Evolutionary conservation across 2,329 filamentous ascomycete genomes (phyloP), one percentile per base, ranked within the genome.

Genomic region (Xylariaceae sp.): DNA sequence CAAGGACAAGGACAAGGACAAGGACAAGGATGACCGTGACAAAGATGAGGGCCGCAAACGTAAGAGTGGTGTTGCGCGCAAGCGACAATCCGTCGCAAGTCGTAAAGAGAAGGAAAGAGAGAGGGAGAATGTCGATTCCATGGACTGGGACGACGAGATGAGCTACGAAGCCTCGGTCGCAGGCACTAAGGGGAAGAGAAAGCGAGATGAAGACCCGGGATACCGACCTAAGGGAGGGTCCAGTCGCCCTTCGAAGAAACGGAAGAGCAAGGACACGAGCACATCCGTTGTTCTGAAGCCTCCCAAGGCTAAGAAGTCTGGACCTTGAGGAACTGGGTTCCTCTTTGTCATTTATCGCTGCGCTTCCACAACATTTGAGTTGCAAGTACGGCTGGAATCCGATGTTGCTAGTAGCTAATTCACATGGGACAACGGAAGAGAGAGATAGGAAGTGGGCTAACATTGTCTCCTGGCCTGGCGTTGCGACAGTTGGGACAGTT

Each of bases 181-280:
- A 6, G 64, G 60, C 39, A 62, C 70, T 9, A 79, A 79, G 68
- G 74, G 77, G 56, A 83, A 83, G 74, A 73, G 80, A 39, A 80
- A 80, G 70, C 67, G 77, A 31, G 80, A 83, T 35, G 82, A 84
- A 6, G 82, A 85, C 58, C 69, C 71, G 0, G 80, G 81, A 3
- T 85, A 85, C 65, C 74, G 80, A 55, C 80, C 81, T 2, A 81
- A 83, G 60, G 77, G 78, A 2, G 81, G 80, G 2, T 74, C 73
- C 2, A 76, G 73, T 39, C 72, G 80, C 40, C 78, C 79, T 19
- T 70, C 71, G 0, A 84, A 84, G 72, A 84, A 82, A 74, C 74
- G 80, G 3, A 83, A 80, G 74, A 81, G 80, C 62, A 77, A 79
- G 47, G 71, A 67, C 4, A 19, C 60, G 29, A 58, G 43, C 3